Evolutionary conservation across 768 basidiomycete species (phyloP).

Genomic region (Trametes cingulata): DNA sequence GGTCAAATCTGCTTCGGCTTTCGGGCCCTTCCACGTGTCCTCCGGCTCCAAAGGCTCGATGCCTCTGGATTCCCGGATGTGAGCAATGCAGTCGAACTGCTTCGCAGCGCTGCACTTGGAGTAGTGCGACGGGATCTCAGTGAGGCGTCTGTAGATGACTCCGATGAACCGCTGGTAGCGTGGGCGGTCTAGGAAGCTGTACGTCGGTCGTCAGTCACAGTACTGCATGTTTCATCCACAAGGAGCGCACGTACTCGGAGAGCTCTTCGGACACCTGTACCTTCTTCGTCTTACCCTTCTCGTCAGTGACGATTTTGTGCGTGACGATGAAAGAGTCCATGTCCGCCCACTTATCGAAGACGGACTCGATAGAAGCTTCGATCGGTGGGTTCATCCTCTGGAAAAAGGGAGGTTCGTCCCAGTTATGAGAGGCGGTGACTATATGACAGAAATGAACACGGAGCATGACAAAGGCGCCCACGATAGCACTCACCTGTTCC

Average conservation of each 20-base stretch:
- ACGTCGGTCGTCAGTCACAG: neutral
- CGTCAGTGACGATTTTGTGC: slow-evolving; percentile 17
- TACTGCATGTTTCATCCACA: neutral
- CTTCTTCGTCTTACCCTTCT: slow-evolving; percentile 21
- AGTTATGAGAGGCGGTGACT: slow-evolving; percentile 32
- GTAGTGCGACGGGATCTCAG: slow-evolving; percentile 33
- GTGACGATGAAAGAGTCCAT: slow-evolving; percentile 25
- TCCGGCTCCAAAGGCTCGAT: slow-evolving; percentile 27
- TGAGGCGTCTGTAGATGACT: slow-evolving; percentile 30
- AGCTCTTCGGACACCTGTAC: slow-evolving; percentile 21
- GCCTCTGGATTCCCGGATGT: slow-evolving; percentile 25
- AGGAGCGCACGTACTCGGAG: slow-evolving; percentile 21
- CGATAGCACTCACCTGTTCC: slow-evolving; percentile 24
- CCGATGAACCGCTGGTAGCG: slow-evolving; percentile 34
- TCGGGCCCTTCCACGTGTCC: slow-evolving; percentile 20
- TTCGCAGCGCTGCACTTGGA: slow-evolving; percentile 27
- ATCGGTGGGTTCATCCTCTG: slow-evolving; percentile 29
- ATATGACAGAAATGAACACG: neutral
- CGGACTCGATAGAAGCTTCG: slow-evolving; percentile 24
- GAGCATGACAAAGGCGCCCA: neutral
- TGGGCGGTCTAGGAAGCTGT: slow-evolving; percentile 26
- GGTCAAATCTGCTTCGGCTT: slow-evolving; percentile 19
- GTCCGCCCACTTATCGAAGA: slow-evolving; percentile 26
- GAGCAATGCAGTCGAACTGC: slow-evolving; percentile 31
- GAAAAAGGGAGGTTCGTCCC: slow-evolving; percentile 30